Evolutionary conservation across 2,329 filamentous ascomycete species (phyloP).

Genomic region (Xylariaceae sp.): DNA sequence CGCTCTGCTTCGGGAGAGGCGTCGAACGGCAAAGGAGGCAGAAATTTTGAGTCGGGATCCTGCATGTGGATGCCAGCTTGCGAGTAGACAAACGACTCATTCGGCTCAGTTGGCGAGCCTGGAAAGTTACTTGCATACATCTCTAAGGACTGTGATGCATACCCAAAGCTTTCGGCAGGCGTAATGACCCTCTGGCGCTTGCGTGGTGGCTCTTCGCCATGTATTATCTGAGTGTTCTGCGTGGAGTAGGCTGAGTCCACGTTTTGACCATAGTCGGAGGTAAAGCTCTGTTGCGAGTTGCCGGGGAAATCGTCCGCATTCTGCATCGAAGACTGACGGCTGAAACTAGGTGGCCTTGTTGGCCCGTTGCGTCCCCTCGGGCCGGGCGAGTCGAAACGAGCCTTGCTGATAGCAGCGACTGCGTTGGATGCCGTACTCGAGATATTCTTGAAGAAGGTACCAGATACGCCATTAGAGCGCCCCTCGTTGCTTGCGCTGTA

Average conservation of each 20-base stretch:
- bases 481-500: conserved; percentile 79
- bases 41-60: conserved; percentile 62
- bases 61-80: conserved; percentile 54
- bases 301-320: conserved; percentile 70
- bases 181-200: conserved; percentile 74
- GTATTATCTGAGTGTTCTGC: conserved; percentile 56
- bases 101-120: conserved; percentile 78
- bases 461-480: conserved; percentile 69
- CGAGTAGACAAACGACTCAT: conserved; percentile 77
- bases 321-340: conserved; percentile 73
- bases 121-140: conserved; percentile 59
- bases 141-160: conserved; percentile 54
- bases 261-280: conserved; percentile 76
- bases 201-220: conserved; percentile 75
- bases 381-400: conserved; percentile 86
- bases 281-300: conserved; percentile 84
- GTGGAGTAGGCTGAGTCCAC: conserved; percentile 74
- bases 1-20: conserved; percentile 71
- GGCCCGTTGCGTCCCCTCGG: conserved; percentile 70
- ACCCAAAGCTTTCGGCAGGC: conserved; percentile 63
- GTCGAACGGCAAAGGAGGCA: conserved; percentile 69
- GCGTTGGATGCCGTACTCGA: conserved; percentile 91
- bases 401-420: conserved; percentile 95
- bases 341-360: conserved; percentile 71
- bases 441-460: conserved; percentile 97